Conservation (phyloP, 805 yeast species). For the Tetrapisispora taiwanensis region DNA sequence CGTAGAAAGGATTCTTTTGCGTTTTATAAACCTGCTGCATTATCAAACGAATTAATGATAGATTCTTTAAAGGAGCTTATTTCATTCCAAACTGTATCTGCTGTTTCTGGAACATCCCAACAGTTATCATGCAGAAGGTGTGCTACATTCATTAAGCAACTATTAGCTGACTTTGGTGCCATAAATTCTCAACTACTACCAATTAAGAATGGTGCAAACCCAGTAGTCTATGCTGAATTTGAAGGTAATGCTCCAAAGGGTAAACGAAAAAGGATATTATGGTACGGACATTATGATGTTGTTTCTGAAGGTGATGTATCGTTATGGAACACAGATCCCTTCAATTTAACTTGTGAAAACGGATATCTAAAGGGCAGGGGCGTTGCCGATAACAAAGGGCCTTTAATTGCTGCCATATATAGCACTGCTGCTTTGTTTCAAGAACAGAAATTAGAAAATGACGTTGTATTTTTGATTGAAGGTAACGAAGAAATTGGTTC, state of each 20-base stretch:
- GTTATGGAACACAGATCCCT: slow-evolving; percentile 76
- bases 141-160: slow-evolving; percentile 58
- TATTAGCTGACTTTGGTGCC: slow-evolving; percentile 64
- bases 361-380: slow-evolving; percentile 91
- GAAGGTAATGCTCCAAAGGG: slow-evolving; percentile 30
- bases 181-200: slow-evolving; percentile 56
- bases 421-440: slow-evolving; percentile 68
- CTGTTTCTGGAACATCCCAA: slow-evolving; percentile 42
- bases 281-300: slow-evolving; percentile 97
- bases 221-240: slow-evolving; percentile 73
- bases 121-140: slow-evolving; percentile 77
- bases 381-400: slow-evolving; percentile 91
- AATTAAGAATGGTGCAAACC: slow-evolving; percentile 61
- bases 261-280: slow-evolving; percentile 44
- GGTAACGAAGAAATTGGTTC: slow-evolving; percentile 97
- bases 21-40: slow-evolving; percentile 8
- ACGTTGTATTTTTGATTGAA: slow-evolving; percentile 76
- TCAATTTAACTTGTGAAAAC: slow-evolving; percentile 58
- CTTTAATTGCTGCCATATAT: slow-evolving; percentile 73
- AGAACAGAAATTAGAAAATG: slow-evolving; percentile 45
- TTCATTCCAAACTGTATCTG: slow-evolving; percentile 68
- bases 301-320: slow-evolving; percentile 59
- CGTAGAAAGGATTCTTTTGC: slow-evolving; percentile 6
- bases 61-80: slow-evolving; percentile 52
- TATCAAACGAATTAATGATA: slow-evolving; percentile 55